Conservation (phyloP, 306 rosid genomes). For the Trifolium dubium region DNA sequence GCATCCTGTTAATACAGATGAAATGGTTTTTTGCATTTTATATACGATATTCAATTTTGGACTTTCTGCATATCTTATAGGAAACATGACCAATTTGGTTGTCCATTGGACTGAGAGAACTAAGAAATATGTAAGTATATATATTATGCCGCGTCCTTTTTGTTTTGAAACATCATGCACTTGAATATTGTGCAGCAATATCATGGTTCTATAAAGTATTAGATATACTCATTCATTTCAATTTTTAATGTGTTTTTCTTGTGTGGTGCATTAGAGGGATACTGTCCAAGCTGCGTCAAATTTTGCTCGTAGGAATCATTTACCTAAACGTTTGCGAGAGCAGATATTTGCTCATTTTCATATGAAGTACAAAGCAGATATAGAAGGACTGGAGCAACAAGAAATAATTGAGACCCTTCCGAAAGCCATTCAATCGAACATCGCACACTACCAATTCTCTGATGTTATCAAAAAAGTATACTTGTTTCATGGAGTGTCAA, state of each 20-base stretch:
- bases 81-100: constrained; percentile 90
- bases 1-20: constrained; percentile 68
- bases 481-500: constrained; percentile 76
- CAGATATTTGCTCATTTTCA: constrained; percentile 80
- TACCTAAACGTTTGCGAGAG: constrained; percentile 73
- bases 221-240: background rate
- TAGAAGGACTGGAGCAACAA: constrained; percentile 85
- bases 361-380: constrained; percentile 69
- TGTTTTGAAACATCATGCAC: background rate
- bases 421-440: constrained; percentile 77
- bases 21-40: constrained; percentile 59
- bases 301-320: constrained; percentile 64
- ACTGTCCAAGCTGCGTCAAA: constrained; percentile 67
- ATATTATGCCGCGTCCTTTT: background rate
- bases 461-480: constrained; percentile 61
- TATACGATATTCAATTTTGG: constrained; percentile 71
- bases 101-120: constrained; percentile 79
- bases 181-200: constrained; percentile 7
- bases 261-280: constrained; percentile 63
- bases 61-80: constrained; percentile 70
- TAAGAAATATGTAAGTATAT: constrained; percentile 68
- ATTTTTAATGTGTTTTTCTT: constrained; percentile 6
- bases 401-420: constrained; percentile 81
- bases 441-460: constrained; percentile 65
- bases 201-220: background rate